Base-by-base conservation (phyloP, 108 stramenopile species). In the Skeletonema marinoi region DNA sequence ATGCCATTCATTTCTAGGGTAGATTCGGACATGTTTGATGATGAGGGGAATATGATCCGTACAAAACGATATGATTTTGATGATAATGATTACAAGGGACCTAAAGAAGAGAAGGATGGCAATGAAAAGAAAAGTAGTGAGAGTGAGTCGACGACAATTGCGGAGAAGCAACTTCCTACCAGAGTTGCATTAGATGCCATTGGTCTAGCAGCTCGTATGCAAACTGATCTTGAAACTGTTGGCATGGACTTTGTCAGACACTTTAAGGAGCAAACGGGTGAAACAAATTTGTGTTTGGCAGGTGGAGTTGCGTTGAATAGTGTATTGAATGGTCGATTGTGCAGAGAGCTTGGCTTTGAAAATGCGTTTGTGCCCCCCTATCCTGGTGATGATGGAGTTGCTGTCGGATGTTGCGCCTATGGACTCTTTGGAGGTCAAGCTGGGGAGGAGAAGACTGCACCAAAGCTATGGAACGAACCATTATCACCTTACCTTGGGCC, bases 271-370 rank as follows among this genome's bases (percentile, higher is more conserved):
- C 48, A 78, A 68, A 97, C 95, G 6, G 95, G 93, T 3, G 83
- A 93, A 73, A 76, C 65, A 6, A 98, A 97, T 77, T 60, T 98
- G 56, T 94, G 94, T 65, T 71, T 98, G 60, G 88, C 95, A 10
- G 97, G 97, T n/a, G 97, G 97, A 10, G 98, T 98, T 10, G 96
- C 89, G 4, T 72, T 97, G 8, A 98, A 98, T 74, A 93, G 93
- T 32, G 97, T 98, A 29, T 81, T 97, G 61, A 98, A 98, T 76
- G 97, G 97, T 25, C 78, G 85, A 60, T 74, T 98, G 8, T 85
- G 87, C 32, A 70, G 91, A 65, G 93, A 96, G 69, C 82, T 92
- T 21, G 95, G 93, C 12, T 96, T 96, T 78, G 68, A 90, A 30
- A 73, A 93, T 31, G 89, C 92, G 11, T 98, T 89, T 65, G 88